phyloP scores from a whole-genome alignment of 1,284 basidiomycete species.

The Ganoderma sp. region DNA sequence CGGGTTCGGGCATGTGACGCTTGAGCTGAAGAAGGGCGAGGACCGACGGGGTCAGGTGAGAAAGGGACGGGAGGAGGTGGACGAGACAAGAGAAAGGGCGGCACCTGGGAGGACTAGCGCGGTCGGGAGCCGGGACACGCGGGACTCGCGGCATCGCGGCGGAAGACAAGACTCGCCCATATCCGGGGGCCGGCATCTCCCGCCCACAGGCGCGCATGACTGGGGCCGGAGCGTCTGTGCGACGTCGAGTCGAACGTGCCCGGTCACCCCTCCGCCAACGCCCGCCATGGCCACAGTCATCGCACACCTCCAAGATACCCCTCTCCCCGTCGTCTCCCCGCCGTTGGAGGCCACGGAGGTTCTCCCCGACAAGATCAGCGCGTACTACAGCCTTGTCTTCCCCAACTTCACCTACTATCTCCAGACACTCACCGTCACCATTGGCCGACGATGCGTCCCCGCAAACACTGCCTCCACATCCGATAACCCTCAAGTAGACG shows the following conservation, averaged over 20 bases:
- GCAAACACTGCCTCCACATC: constrained; percentile 46
- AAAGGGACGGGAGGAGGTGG: not conserved
- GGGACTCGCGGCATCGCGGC: constrained; percentile 11
- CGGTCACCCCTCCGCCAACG: constrained; percentile 31
- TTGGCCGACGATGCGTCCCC: constrained; percentile 58
- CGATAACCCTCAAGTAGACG: constrained; percentile 73
- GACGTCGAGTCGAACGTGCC: constrained; percentile 32
- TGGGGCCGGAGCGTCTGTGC: constrained; percentile 13
- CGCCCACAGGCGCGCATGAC: constrained; percentile 15
- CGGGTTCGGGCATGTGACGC: constrained; percentile 29
- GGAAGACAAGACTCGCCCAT: constrained; percentile 24
- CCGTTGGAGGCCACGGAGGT: constrained; percentile 43
- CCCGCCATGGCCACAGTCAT: constrained; percentile 43
- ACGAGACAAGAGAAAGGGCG: constrained; percentile 19
- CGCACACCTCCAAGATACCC: constrained; percentile 44
- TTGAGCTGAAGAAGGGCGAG: constrained; percentile 2
- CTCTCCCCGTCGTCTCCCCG: constrained; percentile 40
- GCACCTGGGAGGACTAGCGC: constrained; percentile 6
- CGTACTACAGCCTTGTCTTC: constrained; percentile 93
- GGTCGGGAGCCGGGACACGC: not conserved
- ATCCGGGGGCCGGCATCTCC: constrained; percentile 25
- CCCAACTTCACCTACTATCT: constrained; percentile 79
- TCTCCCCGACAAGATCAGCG: constrained; percentile 77
- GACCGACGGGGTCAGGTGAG: constrained; percentile 3
- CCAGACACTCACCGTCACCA: constrained; percentile 65